Conservation (phyloP, 257 asterid genomes). For the Nicotiana attenuata region DNA sequence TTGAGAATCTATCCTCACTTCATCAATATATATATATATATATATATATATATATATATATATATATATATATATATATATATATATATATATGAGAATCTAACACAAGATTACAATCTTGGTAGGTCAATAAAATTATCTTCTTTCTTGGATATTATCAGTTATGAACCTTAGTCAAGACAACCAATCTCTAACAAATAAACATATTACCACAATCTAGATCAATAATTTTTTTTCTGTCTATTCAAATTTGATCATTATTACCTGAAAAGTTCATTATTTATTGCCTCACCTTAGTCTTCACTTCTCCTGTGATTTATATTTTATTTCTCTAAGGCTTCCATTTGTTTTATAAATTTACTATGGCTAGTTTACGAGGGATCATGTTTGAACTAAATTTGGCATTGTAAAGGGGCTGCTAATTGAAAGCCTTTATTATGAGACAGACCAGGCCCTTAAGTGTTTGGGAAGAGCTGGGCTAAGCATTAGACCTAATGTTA, state of each 20-base stretch:
- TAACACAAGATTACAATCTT: neutral
- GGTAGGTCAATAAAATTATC: neutral
- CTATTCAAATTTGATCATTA: neutral
- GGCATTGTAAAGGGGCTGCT: no score
- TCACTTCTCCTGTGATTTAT: neutral
- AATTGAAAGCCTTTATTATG: no score
- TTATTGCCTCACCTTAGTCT: neutral
- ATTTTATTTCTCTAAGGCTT: neutral
- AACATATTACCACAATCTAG: neutral
- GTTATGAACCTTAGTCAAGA: neutral
- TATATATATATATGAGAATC: neutral
- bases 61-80: no score
- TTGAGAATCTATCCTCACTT: no score
- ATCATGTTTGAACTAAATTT: no score
- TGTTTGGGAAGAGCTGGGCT: no score
- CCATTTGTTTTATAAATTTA: no score
- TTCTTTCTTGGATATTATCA: neutral
- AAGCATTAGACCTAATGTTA: no score
- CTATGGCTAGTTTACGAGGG: neutral
- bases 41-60: no score
- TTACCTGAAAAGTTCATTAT: neutral
- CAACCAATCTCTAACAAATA: neutral
- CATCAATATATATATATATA: no score
- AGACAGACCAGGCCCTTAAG: no score
- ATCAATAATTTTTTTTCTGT: neutral